Evolutionary conservation across 495 filamentous ascomycete species (phyloP), one percentile per base, ranked within the genome.

Genomic region (Tuber calosporum): DNA sequence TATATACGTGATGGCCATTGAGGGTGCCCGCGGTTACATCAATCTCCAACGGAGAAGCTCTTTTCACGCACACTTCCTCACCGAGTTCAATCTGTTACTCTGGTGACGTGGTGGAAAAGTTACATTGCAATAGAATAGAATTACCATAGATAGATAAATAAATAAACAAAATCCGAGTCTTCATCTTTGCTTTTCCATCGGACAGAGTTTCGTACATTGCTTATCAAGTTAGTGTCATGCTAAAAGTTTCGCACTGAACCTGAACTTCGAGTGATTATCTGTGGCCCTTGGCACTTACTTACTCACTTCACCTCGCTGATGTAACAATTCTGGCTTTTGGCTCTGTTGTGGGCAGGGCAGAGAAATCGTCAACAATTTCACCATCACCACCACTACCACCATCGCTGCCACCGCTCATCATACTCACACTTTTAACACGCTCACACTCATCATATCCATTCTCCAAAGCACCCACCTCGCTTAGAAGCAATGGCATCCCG

Each of bases 401-500:
- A 40, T 6, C 38, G 9, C 8, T 58, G n/a, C n/a, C n/a, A n/a
- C n/a, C n/a, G n/a, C n/a, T n/a, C n/a, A 30, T 15, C 53, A 30
- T 30, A 62, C 26, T 26, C 53, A 30, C 45, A n/a, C n/a, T n/a
- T 22, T 53, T 53, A 53, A 53, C 22, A 15, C 48, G 30, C 53
- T 30, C 8, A 17, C 53, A n/a, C 20, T 17, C 53, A 53, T 22
- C 48, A 53, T n/a, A 1, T 15, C 9, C 53, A 4, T n/a, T 1
- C 45, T 9, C 45, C 45, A n/a, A 48, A 62, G 0, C 53, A 62
- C 26, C 42, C 42, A 15, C n/a, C n/a, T n/a, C n/a, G n/a, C n/a
- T n/a, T n/a, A 53, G 66, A 75, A 83, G 87, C 78, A 82, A 97
- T 97, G 93, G 88, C 91, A 74, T 89, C 91, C 82, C 89, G 92